phyloP scores from a whole-genome alignment of 345 rosid genomes.

The Schrenkiella parvula region DNA sequence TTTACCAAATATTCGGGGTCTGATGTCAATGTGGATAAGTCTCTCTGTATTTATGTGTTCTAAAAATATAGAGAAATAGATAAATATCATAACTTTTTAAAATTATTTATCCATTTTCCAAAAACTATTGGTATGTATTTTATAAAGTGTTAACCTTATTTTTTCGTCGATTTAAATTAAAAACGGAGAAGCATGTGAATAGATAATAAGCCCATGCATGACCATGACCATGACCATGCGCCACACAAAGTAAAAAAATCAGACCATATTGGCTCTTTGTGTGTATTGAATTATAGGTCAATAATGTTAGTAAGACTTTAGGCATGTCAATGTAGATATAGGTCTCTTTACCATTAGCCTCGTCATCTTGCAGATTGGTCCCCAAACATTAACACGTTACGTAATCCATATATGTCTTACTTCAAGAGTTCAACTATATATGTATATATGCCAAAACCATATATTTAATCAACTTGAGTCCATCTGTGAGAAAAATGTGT shows the following conservation, averaged over 20 bases:
- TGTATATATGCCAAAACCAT: too few species aligned
- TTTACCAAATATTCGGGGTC: slow-evolving; percentile 26
- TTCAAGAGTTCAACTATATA: too few species aligned
- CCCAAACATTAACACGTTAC: slow-evolving; percentile 24
- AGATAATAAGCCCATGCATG: slow-evolving; percentile 13
- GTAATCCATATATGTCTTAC: background rate
- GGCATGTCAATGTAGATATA: slow-evolving; percentile 29
- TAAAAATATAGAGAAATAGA: background rate
- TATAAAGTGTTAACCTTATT: background rate
- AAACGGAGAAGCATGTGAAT: slow-evolving; percentile 1
- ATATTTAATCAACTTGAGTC: too few species aligned
- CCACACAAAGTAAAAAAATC: slow-evolving; percentile 18
- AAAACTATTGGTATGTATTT: background rate
- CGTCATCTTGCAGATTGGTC: slow-evolving; percentile 26
- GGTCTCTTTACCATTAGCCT: slow-evolving; percentile 21
- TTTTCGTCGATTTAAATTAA: background rate
- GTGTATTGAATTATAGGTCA: slow-evolving; percentile 18
- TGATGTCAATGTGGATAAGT: slow-evolving; percentile 25
- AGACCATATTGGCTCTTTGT: slow-evolving; percentile 6
- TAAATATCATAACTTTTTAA: background rate
- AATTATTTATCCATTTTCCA: background rate
- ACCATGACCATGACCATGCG: slow-evolving; percentile 15
- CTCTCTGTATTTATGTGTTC: slow-evolving; percentile 16
- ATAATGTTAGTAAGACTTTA: slow-evolving; percentile 28
- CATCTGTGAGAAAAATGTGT: too few species aligned